Conservation (phyloP, 305 asterid genomes). For the Fraxinus albicans region DNA sequence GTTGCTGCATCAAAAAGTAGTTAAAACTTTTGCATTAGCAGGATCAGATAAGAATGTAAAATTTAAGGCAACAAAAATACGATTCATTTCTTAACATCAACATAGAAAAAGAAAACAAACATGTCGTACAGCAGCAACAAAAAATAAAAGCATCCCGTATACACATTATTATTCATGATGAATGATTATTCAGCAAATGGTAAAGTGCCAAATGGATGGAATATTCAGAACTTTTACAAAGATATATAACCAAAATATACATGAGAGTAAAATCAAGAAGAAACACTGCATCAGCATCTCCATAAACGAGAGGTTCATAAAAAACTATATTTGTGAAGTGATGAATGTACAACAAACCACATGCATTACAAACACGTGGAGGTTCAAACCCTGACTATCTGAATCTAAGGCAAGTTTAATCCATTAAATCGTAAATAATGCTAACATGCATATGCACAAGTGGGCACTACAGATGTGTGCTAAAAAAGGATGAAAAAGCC, state of each 20-base stretch:
- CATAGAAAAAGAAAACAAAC: not conserved
- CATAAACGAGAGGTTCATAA: not conserved
- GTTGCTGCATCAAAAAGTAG: slow-evolving; percentile 63
- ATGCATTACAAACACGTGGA: not conserved
- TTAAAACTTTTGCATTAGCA: slow-evolving; percentile 33
- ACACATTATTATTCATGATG: not conserved
- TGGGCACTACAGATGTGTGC: not conserved
- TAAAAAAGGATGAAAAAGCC: not conserved
- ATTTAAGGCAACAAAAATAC: not conserved
- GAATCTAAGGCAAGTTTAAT: not conserved
- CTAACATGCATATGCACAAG: not conserved
- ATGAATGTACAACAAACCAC: not conserved
- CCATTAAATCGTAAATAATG: not conserved
- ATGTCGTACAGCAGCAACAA: not conserved
- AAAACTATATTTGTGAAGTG: not conserved
- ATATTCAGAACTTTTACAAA: not conserved
- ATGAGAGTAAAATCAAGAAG: not conserved
- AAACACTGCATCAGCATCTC: not conserved
- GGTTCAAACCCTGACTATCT: not conserved
- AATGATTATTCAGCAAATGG: not conserved
- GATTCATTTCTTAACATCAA: not conserved
- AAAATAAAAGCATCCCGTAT: not conserved
- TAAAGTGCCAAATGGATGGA: not conserved
- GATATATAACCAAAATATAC: not conserved
- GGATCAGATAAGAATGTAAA: slow-evolving; percentile 19